Base-by-base conservation (phyloP, 169 alveolate species). In the Cryptosporidium bovis region DNA sequence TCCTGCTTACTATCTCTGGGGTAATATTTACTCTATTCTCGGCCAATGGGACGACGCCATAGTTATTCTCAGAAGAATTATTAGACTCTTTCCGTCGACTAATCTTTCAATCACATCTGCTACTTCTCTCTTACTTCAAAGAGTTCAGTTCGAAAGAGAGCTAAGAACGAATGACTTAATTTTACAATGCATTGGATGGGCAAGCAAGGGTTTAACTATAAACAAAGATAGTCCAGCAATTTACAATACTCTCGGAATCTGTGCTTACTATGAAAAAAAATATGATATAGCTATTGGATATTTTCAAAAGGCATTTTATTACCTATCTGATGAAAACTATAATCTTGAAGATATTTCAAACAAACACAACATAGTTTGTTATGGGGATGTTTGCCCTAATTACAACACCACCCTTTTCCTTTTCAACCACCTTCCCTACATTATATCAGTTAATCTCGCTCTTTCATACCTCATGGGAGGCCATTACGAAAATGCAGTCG, bases 1-100 rank as follows among this genome's bases (percentile, higher is more conserved):
- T 13, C 84, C 84, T 24, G 51, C 84, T 48, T 71, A 71, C 56
- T 71, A 71, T 46, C 67, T 71, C 4, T 71, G 84, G 84, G 84
- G 68, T 24, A 71, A 71, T 36, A 71, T 71, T 20, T 71, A 71
- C 13, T 31, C 84, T 13, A 51, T 56, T 24, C 67, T 71, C 3
- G 84, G 84, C 12, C 84, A 71, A 24, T 71, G 84, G 84, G 84
- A 71, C 44, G 84, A 71, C 33, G 84, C 84, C n/a, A 51, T 71
- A 15, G 84, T 56, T 13, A 71, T 71, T 34, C 56, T 71, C 67
- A 51, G 84, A n/a, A 71, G 84, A 55, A 71, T 71, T 16, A 56
- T 71, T 48, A 18, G 84, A 16, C 67, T 71, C 3, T 71, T 71
- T 34, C 84, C 84, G 8, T 53, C 69, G 2, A 56, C 84, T 20